Conservation (phyloP, 495 filamentous ascomycete genomes). For the Aspergillus ellipticus region DNA sequence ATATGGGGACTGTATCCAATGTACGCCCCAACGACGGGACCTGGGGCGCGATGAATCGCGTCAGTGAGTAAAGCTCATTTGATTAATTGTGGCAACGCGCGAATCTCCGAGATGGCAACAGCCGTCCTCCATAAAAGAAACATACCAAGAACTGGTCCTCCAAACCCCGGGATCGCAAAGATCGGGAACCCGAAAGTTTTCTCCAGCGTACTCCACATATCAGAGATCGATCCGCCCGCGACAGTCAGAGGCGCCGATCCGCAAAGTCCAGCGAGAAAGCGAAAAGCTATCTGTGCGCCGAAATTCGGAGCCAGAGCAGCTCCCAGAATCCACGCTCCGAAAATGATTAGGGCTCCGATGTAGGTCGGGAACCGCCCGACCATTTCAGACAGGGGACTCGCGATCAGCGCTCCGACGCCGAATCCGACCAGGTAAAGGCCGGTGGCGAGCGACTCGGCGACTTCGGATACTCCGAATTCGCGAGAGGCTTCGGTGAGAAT, state of each 20-base stretch:
- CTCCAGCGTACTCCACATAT: background rate
- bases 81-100: no score
- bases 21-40: background rate
- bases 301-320: background rate
- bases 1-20: slow-evolving; percentile 10
- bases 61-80: no score
- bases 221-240: background rate
- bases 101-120: no score
- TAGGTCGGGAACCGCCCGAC: background rate
- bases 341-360: background rate
- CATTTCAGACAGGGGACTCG: background rate
- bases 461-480: slow-evolving; percentile 1
- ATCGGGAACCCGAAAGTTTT: background rate
- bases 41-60: no score
- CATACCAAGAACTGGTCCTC: background rate
- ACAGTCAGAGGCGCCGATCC: background rate
- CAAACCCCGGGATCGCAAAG: background rate
- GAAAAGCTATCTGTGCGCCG: background rate
- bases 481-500: background rate
- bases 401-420: background rate
- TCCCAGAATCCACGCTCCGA: background rate
- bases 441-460: slow-evolving; percentile 1
- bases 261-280: background rate
- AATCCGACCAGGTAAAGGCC: background rate
- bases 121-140: no score